phyloP scores from a whole-genome alignment of 306 rosid genomes.

The Vigna unguiculata region DNA sequence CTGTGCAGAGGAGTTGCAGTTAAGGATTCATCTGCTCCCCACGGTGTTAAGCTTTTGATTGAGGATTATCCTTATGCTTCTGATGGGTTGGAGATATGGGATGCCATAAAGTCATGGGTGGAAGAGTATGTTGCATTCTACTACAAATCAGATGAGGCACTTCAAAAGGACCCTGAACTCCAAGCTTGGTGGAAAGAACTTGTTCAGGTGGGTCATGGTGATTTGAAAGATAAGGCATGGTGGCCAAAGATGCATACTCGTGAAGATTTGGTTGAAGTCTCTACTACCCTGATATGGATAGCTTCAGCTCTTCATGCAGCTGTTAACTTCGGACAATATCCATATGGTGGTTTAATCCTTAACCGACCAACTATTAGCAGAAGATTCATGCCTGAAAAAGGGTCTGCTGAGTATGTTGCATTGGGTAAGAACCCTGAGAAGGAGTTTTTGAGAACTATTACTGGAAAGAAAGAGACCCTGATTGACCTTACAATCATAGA shows the following conservation, averaged over 20 bases:
- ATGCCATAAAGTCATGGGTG: conserved; percentile 69
- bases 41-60: conserved; percentile 63
- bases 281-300: conserved; percentile 66
- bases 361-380: conserved; percentile 68
- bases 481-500: conserved; percentile 61
- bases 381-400: conserved; percentile 61
- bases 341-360: conserved; percentile 71
- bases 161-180: conserved; percentile 59
- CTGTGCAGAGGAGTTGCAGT: conserved; percentile 67
- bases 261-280: conserved; percentile 48
- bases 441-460: conserved; percentile 60
- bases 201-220: conserved; percentile 64
- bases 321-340: conserved; percentile 65
- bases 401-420: conserved; percentile 58
- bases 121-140: conserved; percentile 59
- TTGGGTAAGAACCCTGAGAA: conserved; percentile 55
- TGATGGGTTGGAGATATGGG: conserved; percentile 75
- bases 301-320: conserved; percentile 76
- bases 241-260: conserved; percentile 65
- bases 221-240: conserved; percentile 59
- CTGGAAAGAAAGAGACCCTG: conserved; percentile 58
- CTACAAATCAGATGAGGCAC: conserved; percentile 53
- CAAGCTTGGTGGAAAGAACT: conserved; percentile 83
- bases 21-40: conserved; percentile 54
- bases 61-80: conserved; percentile 71